Percentiles rank a stretch among this genome's conserved stretches.
Conservation (phyloP, 2,329 filamentous ascomycete genomes). For the Fusarium temperatum region DNA sequence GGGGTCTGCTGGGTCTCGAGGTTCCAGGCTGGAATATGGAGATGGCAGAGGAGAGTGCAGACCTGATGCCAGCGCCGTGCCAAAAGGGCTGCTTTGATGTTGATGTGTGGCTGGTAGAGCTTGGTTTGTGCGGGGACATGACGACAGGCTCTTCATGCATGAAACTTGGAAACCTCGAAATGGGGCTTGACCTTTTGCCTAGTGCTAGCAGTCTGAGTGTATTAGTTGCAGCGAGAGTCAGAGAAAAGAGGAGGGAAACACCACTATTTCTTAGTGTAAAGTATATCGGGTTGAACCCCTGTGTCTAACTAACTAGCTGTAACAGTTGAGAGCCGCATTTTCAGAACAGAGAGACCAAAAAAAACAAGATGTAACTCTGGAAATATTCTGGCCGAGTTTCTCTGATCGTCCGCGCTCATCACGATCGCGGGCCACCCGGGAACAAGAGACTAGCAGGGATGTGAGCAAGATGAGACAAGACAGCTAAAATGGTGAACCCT, state of each 20-base stretch:
- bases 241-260: not conserved
- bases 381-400: not conserved
- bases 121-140: conserved; percentile 39
- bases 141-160: conserved; percentile 27
- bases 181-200: not conserved
- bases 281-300: not conserved
- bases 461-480: conserved; percentile 30
- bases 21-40: conserved; percentile 2
- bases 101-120: conserved; percentile 30
- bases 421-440: conserved; percentile 26
- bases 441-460: conserved; percentile 25
- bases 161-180: conserved; percentile 11
- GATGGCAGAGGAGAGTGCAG: conserved; percentile 21
- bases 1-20: conserved; percentile 19
- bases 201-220: not conserved
- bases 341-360: not conserved
- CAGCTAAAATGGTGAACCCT: conserved; percentile 9
- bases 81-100: conserved; percentile 18
- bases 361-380: not conserved
- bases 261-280: not conserved
- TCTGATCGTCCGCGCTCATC: conserved; percentile 29
- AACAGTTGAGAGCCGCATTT: conserved; percentile 13
- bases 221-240: not conserved
- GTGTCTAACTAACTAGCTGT: not conserved
- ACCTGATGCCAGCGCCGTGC: conserved; percentile 18